Conservation (phyloP, 306 rosid genomes). For the Gleditsia sinensis region DNA sequence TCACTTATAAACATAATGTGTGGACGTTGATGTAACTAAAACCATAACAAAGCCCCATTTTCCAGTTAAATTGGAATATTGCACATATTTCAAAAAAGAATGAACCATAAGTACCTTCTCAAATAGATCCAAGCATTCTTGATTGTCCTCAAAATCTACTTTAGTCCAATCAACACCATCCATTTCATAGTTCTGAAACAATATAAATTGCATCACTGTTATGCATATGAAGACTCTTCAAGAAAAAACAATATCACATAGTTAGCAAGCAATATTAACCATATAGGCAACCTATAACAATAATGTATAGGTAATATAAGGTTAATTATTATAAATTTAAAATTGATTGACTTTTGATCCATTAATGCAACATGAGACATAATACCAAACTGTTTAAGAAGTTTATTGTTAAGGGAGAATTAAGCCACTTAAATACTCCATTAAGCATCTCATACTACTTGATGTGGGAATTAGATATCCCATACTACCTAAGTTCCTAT, state of each 20-base stretch:
- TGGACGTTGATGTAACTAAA: conserved; percentile 15
- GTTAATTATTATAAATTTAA: not conserved
- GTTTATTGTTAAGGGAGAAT: too few relatives aligned
- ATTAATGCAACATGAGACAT: too few relatives aligned
- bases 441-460: too few relatives aligned
- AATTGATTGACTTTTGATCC: not conserved
- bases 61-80: conserved; percentile 20
- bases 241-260: not conserved
- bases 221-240: conserved; percentile 21
- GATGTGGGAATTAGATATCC: too few relatives aligned
- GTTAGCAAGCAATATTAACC: conserved; percentile 15
- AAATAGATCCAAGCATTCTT: conserved; percentile 88
- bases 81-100: not conserved
- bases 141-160: conserved; percentile 81
- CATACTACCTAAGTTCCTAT: too few relatives aligned
- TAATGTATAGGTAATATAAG: not conserved
- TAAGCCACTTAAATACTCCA: too few relatives aligned
- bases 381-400: too few relatives aligned
- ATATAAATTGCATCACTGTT: conserved; percentile 30
- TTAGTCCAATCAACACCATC: conserved; percentile 75
- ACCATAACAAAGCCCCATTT: not conserved
- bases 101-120: conserved; percentile 74
- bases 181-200: conserved; percentile 71
- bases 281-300: not conserved
- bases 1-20: not conserved